phyloP scores from a whole-genome alignment of 352 stramenopile species.

The Phytophthora crassamura region DNA sequence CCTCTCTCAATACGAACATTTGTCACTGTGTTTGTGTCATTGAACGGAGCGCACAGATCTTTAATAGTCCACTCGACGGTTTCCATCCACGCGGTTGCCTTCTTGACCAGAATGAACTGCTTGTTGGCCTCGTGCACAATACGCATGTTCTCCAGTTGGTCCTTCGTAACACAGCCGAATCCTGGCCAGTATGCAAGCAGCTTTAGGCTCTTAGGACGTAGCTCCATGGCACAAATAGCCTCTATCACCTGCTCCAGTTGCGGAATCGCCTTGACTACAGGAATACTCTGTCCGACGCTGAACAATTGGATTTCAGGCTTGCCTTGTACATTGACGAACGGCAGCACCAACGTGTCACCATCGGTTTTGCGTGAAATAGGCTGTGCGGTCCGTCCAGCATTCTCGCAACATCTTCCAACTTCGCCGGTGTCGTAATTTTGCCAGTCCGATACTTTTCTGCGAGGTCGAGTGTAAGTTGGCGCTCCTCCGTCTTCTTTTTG shows the following conservation, averaged over 20 bases:
- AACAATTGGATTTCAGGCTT: not conserved
- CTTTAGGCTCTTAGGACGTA: not conserved
- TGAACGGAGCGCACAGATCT: not conserved
- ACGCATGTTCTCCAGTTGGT: no score
- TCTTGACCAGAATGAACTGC: no score
- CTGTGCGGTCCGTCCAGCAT: conserved; percentile 5
- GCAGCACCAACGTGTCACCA: not conserved
- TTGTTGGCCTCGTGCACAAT: not conserved
- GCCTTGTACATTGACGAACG: not conserved
- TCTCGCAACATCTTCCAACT: not conserved
- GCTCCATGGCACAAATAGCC: not conserved
- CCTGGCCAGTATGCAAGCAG: conserved; percentile 8
- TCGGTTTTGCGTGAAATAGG: not conserved
- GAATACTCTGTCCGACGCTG: conserved; percentile 1
- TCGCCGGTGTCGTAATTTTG: not conserved
- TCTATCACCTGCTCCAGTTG: conserved; percentile 4
- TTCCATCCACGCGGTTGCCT: no score
- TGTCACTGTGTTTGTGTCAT: not conserved
- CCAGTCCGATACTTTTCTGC: not conserved
- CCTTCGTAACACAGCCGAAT: no score
- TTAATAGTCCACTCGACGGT: not conserved
- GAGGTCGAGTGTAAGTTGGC: not conserved
- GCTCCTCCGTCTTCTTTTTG: conserved; percentile 1
- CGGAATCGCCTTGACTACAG: conserved; percentile 12
- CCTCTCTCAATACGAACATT: not conserved